phyloP scores from a whole-genome alignment of 129 eudicot genomes.

The Erigeron canadensis region DNA sequence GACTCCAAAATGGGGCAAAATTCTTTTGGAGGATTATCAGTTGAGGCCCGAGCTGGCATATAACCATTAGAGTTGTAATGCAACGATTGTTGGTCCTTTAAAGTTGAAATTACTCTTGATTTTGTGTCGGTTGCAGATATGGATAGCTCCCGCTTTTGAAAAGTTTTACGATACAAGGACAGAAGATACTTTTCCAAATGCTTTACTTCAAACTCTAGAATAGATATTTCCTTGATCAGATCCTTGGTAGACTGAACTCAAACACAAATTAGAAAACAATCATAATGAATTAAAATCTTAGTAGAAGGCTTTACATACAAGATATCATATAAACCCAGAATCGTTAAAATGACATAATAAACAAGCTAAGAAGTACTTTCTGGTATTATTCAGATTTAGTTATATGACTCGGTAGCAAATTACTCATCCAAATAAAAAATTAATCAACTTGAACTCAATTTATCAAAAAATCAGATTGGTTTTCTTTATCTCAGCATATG shows the following conservation, averaged over 20 bases:
- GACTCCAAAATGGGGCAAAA: constrained; percentile 35
- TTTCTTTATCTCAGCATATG: not conserved
- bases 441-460: not conserved
- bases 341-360: not conserved
- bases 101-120: constrained; percentile 24
- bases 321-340: not conserved
- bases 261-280: constrained; percentile 1
- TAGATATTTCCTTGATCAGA: constrained; percentile 68
- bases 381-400: not conserved
- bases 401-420: not conserved
- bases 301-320: not conserved
- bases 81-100: constrained; percentile 29
- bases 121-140: constrained; percentile 25
- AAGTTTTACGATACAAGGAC: constrained; percentile 56
- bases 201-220: constrained; percentile 68
- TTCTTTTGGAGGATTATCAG: constrained; percentile 28
- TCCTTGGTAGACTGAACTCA: constrained; percentile 68
- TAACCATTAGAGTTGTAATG: constrained; percentile 17
- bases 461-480: not conserved
- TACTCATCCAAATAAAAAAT: not conserved
- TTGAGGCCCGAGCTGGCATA: constrained; percentile 26
- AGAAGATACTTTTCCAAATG: constrained; percentile 79
- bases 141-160: constrained; percentile 40
- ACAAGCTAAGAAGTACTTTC: not conserved
- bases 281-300: constrained; percentile 17